These are phyloP conservation scores for Silybum marianum DNA, from an alignment of 129 eudicot species.

Conservation along the genomic window DNA sequence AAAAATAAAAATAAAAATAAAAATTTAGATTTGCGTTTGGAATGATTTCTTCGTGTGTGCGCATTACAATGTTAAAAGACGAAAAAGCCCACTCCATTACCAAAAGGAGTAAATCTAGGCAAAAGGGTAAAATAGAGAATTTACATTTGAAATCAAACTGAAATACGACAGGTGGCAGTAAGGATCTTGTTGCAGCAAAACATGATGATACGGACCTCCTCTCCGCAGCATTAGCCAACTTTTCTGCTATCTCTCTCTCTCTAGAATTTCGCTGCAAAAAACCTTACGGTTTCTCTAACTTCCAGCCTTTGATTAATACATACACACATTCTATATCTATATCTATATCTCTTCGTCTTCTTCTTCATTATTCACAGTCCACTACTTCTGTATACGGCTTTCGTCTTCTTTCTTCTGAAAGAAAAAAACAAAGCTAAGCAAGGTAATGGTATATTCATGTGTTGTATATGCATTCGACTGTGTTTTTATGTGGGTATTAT, in stretches of 20 bases:
- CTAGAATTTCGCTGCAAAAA: not conserved
- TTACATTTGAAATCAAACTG: not conserved
- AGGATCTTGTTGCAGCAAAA: not conserved
- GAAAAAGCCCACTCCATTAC: not conserved
- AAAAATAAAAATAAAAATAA: too few species aligned
- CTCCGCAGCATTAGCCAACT: not conserved
- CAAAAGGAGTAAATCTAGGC: not conserved
- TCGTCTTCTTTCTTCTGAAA: not conserved
- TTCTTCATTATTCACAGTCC: too few species aligned
- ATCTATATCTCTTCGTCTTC: not conserved
- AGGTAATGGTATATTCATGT: not conserved
- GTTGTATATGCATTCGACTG: not conserved
- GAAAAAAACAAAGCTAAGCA: not conserved
- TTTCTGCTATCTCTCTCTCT: not conserved
- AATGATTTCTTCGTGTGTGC: conserved; percentile 9
- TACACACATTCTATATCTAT: not conserved
- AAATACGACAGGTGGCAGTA: not conserved
- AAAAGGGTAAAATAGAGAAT: conserved; percentile 12
- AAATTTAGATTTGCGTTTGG: not conserved
- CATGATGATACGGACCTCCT: not conserved
- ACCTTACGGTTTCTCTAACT: not conserved
- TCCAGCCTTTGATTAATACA: not conserved
- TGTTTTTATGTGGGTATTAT: not conserved
- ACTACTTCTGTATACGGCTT: not conserved
- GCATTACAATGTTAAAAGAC: not conserved